Evolutionary conservation across 2,329 filamentous ascomycete genomes (phyloP).

Genomic region (Trichoderma sp.): DNA sequence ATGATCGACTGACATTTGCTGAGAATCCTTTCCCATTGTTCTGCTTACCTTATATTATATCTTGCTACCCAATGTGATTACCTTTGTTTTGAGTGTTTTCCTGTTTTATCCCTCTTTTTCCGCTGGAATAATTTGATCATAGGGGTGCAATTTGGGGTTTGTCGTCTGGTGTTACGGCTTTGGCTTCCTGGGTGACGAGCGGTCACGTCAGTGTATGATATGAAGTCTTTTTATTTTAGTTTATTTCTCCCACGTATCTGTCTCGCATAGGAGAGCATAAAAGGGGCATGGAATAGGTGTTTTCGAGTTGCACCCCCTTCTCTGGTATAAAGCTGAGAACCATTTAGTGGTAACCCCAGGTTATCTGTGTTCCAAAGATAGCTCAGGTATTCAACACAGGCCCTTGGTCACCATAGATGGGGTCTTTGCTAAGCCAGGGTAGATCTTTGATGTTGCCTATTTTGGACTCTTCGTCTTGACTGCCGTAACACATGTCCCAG

Average conservation of each 20-base stretch:
- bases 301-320: not conserved
- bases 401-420: conserved; percentile 20
- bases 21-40: not conserved
- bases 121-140: conserved; percentile 3
- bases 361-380: not conserved
- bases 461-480: not conserved
- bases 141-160: not conserved
- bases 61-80: conserved; percentile 3
- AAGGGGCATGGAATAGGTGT: not conserved
- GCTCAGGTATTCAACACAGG: conserved; percentile 2
- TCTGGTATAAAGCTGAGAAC: not conserved
- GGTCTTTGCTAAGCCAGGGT: conserved; percentile 12
- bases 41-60: not conserved
- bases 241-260: not conserved
- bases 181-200: not conserved
- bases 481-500: conserved; percentile 63
- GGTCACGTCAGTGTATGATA: conserved; percentile 13
- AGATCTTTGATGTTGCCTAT: not conserved
- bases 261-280: not conserved
- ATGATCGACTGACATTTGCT: not conserved
- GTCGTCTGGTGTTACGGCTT: not conserved
- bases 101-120: too few species aligned
- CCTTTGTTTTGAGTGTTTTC: not conserved
- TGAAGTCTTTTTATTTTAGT: not conserved
- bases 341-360: not conserved